Evolutionary conservation across 2,329 filamentous ascomycete genomes (phyloP), one percentile per base, ranked within the genome.

Genomic region (Talaromyces sp.): DNA sequence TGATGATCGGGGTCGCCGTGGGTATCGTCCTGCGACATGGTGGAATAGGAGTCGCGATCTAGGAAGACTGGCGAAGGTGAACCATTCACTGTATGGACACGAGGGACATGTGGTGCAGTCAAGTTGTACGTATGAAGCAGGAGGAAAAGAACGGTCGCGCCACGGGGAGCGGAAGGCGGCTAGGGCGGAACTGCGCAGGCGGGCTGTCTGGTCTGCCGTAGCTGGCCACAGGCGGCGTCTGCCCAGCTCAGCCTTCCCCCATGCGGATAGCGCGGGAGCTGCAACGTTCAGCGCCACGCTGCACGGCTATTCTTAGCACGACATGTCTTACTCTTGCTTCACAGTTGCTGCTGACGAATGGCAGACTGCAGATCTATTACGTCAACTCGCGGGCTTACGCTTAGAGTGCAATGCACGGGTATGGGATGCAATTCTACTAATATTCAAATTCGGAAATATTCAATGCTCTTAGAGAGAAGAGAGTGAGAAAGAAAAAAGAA

Each of bases 21-120:
- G 26, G 78, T 79, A 64, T 76, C 78, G 53, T 72, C 67, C 58
- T 74, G 73, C 61, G 79, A 79, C 79, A 81, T 80, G 56, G 60
- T 70, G 51, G 29, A 24, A 54, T 32, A n/a, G n/a, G n/a, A 43
- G 53, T 41, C n/a, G 55, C 41, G 50, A n/a, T 51, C 17, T 27
- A 27, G 21, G 24, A 41, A 31, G n/a, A 27, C 3, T 9, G 32
- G 32, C 32, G 32, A 35, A 35, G 10, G 35, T 56, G 54, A 24
- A 43, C 12, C 35, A 41, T 41, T 31, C 29, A 35, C 35, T 29
- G 38, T 48, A 32, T 48, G 29, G 55, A 50, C 55, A 51, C 10
- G 29, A 27, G 17, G 19, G 24, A 17, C 48, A 52, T 52, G 24
- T 50, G 38, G 5, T n/a, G 14, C 17, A 1, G 38, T 41, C 3